Percentiles rank a stretch among this genome's conserved stretches.
phyloP scores from a whole-genome alignment of 306 rosid genomes.

The Hippophae gyantsensis region DNA sequence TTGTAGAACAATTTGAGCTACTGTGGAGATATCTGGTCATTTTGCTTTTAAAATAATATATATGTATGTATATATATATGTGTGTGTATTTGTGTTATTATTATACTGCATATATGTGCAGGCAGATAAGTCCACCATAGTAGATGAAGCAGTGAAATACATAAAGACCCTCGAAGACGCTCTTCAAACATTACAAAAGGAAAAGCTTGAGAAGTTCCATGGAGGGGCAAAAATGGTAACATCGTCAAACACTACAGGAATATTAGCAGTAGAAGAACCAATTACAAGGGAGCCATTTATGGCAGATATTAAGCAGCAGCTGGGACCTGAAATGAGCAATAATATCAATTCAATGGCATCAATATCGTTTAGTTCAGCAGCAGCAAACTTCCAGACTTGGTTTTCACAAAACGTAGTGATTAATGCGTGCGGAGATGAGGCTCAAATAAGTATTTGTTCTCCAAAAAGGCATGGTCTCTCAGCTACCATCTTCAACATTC shows the following conservation, averaged over 20 bases:
- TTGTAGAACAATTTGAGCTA: too few species aligned
- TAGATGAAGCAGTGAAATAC: slow-evolving; percentile 62
- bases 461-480: slow-evolving; percentile 35
- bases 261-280: too few species aligned
- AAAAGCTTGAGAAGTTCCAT: slow-evolving; percentile 38
- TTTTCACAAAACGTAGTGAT: slow-evolving; percentile 38
- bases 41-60: too few species aligned
- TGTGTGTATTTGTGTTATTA: too few species aligned
- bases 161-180: slow-evolving; percentile 32
- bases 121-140: slow-evolving; percentile 60
- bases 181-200: slow-evolving; percentile 36
- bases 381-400: slow-evolving; percentile 41
- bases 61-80: too few species aligned
- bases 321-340: too few species aligned
- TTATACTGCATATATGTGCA: not conserved
- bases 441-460: slow-evolving; percentile 48
- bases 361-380: slow-evolving; percentile 2
- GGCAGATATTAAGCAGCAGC: slow-evolving; percentile 6
- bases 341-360: too few species aligned
- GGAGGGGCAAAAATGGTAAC: not conserved
- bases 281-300: slow-evolving; percentile 29
- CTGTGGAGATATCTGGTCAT: too few species aligned
- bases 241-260: not conserved
- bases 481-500: slow-evolving; percentile 34
- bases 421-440: slow-evolving; percentile 45